Evolutionary conservation across 2,329 filamentous ascomycete genomes (phyloP).

Genomic region (Cyanodermella asteris): DNA sequence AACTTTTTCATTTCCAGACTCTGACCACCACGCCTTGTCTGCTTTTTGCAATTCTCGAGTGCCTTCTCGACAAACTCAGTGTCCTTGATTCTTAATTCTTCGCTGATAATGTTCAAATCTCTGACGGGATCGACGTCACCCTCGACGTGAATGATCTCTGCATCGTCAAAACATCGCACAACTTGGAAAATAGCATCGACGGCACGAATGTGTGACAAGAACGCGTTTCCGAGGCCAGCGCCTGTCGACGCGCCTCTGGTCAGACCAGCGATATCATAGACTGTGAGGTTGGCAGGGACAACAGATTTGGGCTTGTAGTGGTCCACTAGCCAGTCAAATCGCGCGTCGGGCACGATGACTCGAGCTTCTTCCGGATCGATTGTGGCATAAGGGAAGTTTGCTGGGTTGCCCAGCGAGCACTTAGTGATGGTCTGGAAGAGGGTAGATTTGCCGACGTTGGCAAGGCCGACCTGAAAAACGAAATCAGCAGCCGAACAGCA

Average conservation of each 20-base stretch:
- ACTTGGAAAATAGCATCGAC: constrained; percentile 97
- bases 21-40: constrained; percentile 83
- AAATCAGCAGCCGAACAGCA: constrained; percentile 11
- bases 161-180: constrained; percentile 92
- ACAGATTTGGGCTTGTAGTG: constrained; percentile 96
- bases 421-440: constrained; percentile 99
- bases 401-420: constrained; percentile 88
- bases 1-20: constrained; percentile 95
- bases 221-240: constrained; percentile 90
- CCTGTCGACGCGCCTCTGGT: constrained; percentile 91
- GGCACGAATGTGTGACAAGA: constrained; percentile 94
- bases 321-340: constrained; percentile 85
- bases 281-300: constrained; percentile 92
- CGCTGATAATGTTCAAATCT: constrained; percentile 89
- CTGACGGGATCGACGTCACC: constrained; percentile 90
- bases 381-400: constrained; percentile 98
- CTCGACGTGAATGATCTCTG: constrained; percentile 98
- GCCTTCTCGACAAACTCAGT: constrained; percentile 97
- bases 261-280: constrained; percentile 96
- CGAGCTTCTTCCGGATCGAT: constrained; percentile 97
- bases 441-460: constrained; percentile 98
- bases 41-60: constrained; percentile 76
- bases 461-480: constrained; percentile 61
- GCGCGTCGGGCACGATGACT: constrained; percentile 87
- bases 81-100: constrained; percentile 92